These are phyloP conservation scores for Gautieria morchelliformis DNA, from an alignment of 768 basidiomycete genomes.

Conservation along the genomic window DNA sequence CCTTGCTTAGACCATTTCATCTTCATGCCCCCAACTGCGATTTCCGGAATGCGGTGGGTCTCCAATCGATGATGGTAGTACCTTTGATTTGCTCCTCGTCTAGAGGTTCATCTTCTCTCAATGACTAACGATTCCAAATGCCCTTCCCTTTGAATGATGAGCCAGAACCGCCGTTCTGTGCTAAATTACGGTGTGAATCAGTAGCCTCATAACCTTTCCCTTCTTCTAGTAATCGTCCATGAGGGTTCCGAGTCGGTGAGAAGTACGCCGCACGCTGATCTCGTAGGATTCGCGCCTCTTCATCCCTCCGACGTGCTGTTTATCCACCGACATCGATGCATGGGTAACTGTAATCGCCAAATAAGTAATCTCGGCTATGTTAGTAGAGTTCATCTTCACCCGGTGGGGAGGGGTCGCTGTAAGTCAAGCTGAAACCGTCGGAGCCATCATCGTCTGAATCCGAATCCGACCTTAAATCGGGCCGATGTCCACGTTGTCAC, in stretches of 20 bases:
- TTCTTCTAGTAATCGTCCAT: slow-evolving; percentile 31
- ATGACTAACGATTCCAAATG: not conserved
- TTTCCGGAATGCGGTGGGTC: slow-evolving; percentile 26
- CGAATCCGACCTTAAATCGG: slow-evolving; percentile 36
- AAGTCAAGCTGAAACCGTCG: slow-evolving; percentile 46
- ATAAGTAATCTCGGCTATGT: slow-evolving; percentile 70
- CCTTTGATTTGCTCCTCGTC: slow-evolving; percentile 15
- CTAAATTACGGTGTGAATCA: slow-evolving; percentile 9
- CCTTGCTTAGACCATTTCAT: slow-evolving; percentile 36
- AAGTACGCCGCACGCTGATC: slow-evolving; percentile 70
- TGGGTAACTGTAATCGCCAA: slow-evolving; percentile 88
- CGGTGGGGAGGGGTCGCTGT: slow-evolving; percentile 56
- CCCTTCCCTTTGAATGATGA: not conserved
- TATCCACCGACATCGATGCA: slow-evolving; percentile 83
- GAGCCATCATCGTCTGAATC: slow-evolving; percentile 21
- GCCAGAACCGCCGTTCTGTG: not conserved
- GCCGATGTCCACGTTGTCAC: slow-evolving; percentile 54
- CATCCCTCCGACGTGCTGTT: slow-evolving; percentile 54
- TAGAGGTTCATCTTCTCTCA: slow-evolving; percentile 7
- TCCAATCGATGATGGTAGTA: slow-evolving; percentile 38
- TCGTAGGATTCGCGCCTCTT: slow-evolving; percentile 75
- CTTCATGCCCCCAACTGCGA: slow-evolving; percentile 28
- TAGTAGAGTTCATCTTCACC: slow-evolving; percentile 69
- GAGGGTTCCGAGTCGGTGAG: slow-evolving; percentile 33
- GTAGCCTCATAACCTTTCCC: slow-evolving; percentile 48